phyloP scores from a whole-genome alignment of 306 rosid species.

The Medicago ruthenica region DNA sequence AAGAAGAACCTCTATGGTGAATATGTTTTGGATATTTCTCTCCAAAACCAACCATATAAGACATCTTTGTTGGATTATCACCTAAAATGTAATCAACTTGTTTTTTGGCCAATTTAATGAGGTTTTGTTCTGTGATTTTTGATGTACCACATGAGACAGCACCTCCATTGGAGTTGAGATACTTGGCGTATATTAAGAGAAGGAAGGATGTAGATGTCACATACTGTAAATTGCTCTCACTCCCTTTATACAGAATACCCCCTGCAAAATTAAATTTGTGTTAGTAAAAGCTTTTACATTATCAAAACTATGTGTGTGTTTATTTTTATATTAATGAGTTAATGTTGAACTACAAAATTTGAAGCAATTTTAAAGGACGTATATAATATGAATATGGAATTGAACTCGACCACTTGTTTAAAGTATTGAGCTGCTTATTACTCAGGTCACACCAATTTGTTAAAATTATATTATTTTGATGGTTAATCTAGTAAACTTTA shows the following conservation, averaged over 20 bases:
- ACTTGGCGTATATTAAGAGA: constrained; percentile 67
- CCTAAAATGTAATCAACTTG: constrained; percentile 91
- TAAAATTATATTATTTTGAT: too few species aligned
- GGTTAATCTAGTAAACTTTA: too few species aligned
- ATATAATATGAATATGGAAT: too few species aligned
- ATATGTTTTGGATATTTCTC: constrained; percentile 63
- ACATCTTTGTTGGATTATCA: constrained; percentile 67
- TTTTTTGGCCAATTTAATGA: constrained; percentile 61
- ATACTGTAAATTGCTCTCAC: constrained; percentile 84
- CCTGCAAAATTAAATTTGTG: constrained; percentile 47
- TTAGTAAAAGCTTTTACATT: background rate
- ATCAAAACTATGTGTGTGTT: too few species aligned
- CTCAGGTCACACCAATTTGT: too few species aligned
- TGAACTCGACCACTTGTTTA: too few species aligned
- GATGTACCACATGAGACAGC: constrained; percentile 57
- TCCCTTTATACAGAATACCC: constrained; percentile 73
- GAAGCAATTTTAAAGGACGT: too few species aligned
- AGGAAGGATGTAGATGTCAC: constrained; percentile 74
- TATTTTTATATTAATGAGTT: too few species aligned
- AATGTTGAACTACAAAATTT: too few species aligned
- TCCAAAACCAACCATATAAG: constrained; percentile 93
- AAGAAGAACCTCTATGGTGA: constrained; percentile 86
- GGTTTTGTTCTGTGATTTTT: constrained; percentile 49
- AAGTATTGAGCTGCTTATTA: too few species aligned
- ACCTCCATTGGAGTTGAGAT: constrained; percentile 53